Evolutionary conservation across 495 filamentous ascomycete species (phyloP), one percentile per base, ranked within the genome.

Genomic region (Penicillium nucicola): DNA sequence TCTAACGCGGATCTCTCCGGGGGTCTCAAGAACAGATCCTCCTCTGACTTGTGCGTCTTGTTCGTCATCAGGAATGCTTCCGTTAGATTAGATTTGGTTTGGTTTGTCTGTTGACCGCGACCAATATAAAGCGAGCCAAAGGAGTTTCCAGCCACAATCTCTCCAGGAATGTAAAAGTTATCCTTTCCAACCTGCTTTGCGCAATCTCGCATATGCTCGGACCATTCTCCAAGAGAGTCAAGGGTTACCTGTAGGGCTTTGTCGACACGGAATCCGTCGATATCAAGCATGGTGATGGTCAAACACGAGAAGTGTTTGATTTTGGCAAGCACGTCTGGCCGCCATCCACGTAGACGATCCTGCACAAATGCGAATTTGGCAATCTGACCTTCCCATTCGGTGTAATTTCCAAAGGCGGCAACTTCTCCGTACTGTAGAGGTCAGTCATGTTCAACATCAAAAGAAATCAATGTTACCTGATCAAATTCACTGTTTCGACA

Each of bases 231-330:
- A 46, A 70, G 65, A 6, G 72, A 66, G 52, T 77, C 75, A 19
- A 74, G 62, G 13, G 75, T 78, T 20, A 77, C 66, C 40, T 76
- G 69, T 33, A 74, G 50, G 17, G 69, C 75, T 52, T 78, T 78
- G 48, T 78, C 75, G 40, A 78, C 71, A 6, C 75, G 69, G 47
- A 70, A 77, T 17, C 75, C 75, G 55, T 78, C 74, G 37, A 78
- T 69, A 39, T 78, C 75, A 31, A 78, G 56, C 71, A 75, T 72
- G 28, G 62, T 47, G 39, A 75, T 72, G 14, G 65, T 62, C 22
- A 75, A 65, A 50, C 71, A 75, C 11, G 65, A 66, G 13, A 69
- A 55, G 17, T 59, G 62, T 52, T 71, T 53, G 23, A 71, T 71
- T 45, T 70, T 71, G 19, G 48, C 47, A 30, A 56, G 45, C 13